These are phyloP conservation scores for Jackrogersella multiformis DNA, from an alignment of 495 filamentous ascomycete genomes.

Conservation along the genomic window DNA sequence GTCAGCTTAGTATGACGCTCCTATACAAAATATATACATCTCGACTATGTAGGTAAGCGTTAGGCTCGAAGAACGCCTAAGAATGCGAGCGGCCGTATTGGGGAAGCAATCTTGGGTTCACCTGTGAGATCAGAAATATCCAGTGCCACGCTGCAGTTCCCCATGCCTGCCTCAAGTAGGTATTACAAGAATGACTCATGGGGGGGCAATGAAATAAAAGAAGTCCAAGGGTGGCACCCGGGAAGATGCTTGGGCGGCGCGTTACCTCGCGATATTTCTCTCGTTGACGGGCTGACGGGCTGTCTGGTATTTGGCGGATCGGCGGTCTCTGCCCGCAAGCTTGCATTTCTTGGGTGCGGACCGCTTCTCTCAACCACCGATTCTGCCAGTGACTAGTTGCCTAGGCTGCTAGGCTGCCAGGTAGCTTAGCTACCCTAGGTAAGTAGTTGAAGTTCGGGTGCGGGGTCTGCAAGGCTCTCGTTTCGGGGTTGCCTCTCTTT, in stretches of 20 bases:
- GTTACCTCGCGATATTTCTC: conserved; percentile 28
- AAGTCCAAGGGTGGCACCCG: conserved; percentile 8
- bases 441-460: conserved; percentile 24
- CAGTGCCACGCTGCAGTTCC: conserved; percentile 27
- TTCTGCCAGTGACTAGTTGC: no score
- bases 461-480: conserved; percentile 31
- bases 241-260: conserved; percentile 25
- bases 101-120: conserved; percentile 24
- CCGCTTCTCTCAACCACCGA: conserved; percentile 4
- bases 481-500: conserved; percentile 6
- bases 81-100: conserved; percentile 27
- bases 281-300: conserved; percentile 3
- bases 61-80: background rate
- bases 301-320: conserved; percentile 22
- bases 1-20: conserved; percentile 9
- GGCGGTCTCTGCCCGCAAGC: conserved; percentile 3
- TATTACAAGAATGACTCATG: conserved; percentile 7
- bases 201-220: background rate
- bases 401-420: no score
- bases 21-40: background rate
- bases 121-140: conserved; percentile 32
- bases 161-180: conserved; percentile 29
- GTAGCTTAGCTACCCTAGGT: background rate
- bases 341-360: conserved; percentile 10
- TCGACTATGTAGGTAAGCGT: background rate